Conservation (phyloP, 805 yeast genomes). For the Yarrowia sp. region DNA sequence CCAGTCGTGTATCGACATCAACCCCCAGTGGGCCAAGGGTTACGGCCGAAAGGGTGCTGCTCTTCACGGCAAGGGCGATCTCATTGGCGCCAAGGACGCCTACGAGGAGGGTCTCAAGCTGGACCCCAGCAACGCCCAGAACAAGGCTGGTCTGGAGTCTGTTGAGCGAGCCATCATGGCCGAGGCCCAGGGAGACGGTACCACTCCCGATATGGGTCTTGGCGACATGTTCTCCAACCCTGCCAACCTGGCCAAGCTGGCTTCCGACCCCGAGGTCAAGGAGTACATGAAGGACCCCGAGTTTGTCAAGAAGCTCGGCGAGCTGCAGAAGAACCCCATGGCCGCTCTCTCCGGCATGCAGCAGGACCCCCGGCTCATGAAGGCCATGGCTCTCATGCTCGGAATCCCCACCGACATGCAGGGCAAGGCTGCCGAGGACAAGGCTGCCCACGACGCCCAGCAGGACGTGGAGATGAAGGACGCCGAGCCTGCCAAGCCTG, state of each 20-base stretch:
- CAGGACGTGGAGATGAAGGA: constrained; percentile 40
- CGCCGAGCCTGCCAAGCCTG: constrained; percentile 42
- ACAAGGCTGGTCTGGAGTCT: constrained; percentile 77
- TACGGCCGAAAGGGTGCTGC: constrained; percentile 95
- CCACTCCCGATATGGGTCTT: constrained; percentile 74
- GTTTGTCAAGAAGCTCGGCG: constrained; percentile 70
- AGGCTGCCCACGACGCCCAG: constrained; percentile 40
- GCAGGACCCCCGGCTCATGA: constrained; percentile 86
- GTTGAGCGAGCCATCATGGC: constrained; percentile 67
- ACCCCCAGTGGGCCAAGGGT: constrained; percentile 93
- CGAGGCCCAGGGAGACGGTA: constrained; percentile 55
- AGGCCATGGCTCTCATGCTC: constrained; percentile 81
- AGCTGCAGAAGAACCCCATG: constrained; percentile 70
- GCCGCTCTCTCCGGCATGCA: constrained; percentile 72
- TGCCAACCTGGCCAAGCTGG: constrained; percentile 72
- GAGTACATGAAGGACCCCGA: constrained; percentile 87
- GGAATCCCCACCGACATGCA: constrained; percentile 67
- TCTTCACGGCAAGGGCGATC: constrained; percentile 79
- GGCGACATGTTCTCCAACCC: constrained; percentile 84
- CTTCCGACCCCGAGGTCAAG: constrained; percentile 83
- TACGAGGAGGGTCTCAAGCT: constrained; percentile 82
- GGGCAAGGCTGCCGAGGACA: constrained; percentile 43
- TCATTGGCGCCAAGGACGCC: constrained; percentile 72
- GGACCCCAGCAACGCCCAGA: constrained; percentile 84
- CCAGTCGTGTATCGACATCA: constrained; percentile 77